Evolutionary conservation across 2,329 filamentous ascomycete species (phyloP).

Genomic region (Pleurostoma richardsiae): DNA sequence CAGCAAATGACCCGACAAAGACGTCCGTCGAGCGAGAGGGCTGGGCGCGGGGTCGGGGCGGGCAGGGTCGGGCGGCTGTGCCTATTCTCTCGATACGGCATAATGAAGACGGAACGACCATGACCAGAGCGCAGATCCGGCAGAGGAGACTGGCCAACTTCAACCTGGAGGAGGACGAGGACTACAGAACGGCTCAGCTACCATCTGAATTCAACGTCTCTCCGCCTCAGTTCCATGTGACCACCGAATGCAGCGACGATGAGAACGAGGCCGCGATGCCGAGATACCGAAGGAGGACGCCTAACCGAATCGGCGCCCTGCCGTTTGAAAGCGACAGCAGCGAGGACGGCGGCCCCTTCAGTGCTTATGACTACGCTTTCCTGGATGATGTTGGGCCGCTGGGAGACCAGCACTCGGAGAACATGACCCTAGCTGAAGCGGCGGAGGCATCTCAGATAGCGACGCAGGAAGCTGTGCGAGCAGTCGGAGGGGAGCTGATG

Average conservation of each 20-base stretch:
- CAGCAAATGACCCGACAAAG: slow-evolving; percentile 15
- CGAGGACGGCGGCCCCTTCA: slow-evolving; percentile 26
- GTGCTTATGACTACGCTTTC: slow-evolving; percentile 24
- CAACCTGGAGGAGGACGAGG: slow-evolving; percentile 34
- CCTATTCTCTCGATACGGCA: slow-evolving; percentile 47
- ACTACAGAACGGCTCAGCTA: slow-evolving; percentile 47
- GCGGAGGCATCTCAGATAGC: slow-evolving; percentile 45
- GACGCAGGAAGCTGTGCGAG: slow-evolving; percentile 51
- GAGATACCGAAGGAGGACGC: slow-evolving; percentile 29
- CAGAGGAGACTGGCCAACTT: slow-evolving; percentile 40
- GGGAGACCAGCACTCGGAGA: slow-evolving; percentile 15
- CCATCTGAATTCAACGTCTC: slow-evolving; percentile 47
- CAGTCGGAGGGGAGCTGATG: slow-evolving; percentile 57
- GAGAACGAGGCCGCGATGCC: slow-evolving; percentile 36
- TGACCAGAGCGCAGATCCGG: slow-evolving; percentile 36
- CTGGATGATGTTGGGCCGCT: slow-evolving; percentile 14
- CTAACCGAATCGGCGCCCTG: slow-evolving; percentile 48
- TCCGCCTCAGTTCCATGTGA: slow-evolving; percentile 46
- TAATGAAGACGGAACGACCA: slow-evolving; percentile 45
- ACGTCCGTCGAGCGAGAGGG: slow-evolving; percentile 9
- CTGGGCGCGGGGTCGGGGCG: not conserved
- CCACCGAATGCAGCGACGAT: slow-evolving; percentile 53
- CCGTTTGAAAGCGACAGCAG: slow-evolving; percentile 47
- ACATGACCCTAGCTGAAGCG: slow-evolving; percentile 29
- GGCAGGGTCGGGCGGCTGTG: slow-evolving; percentile 10